Percentiles rank a stretch among this genome's conserved stretches.
phyloP scores from a whole-genome alignment of 2,329 filamentous ascomycete genomes.

The Chlorencoelia australis region DNA sequence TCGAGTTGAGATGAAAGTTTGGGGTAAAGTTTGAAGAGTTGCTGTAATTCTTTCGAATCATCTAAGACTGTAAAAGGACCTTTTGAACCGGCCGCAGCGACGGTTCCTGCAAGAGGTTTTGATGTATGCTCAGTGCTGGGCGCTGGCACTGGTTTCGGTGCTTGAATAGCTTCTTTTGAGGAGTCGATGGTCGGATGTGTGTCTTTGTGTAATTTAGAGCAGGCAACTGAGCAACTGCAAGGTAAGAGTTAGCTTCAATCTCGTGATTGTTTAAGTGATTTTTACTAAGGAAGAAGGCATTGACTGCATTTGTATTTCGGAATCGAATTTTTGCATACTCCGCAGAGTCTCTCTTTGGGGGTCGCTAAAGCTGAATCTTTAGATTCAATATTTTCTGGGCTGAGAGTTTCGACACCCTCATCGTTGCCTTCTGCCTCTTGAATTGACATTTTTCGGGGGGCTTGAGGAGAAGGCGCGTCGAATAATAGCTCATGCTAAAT shows the following conservation, averaged over 20 bases:
- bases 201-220: constrained; percentile 41
- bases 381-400: not conserved
- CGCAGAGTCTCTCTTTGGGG: constrained; percentile 34
- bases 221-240: constrained; percentile 47
- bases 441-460: too few relatives aligned
- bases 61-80: constrained; percentile 45
- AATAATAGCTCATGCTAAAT: too few relatives aligned
- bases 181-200: constrained; percentile 13
- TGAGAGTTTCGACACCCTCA: not conserved
- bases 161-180: constrained; percentile 8
- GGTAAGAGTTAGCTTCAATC: constrained; percentile 6
- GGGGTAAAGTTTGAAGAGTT: constrained; percentile 45
- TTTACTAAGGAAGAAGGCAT: constrained; percentile 49
- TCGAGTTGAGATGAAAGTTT: constrained; percentile 36
- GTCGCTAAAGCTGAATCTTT: not conserved
- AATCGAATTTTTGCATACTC: constrained; percentile 40
- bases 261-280: constrained; percentile 11
- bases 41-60: constrained; percentile 37
- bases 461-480: too few relatives aligned
- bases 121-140: constrained; percentile 1
- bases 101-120: constrained; percentile 13
- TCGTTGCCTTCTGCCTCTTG: not conserved
- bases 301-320: constrained; percentile 55
- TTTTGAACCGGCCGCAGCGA: constrained; percentile 13
- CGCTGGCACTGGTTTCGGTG: not conserved